phyloP scores from a whole-genome alignment of 495 filamentous ascomycete genomes.

The Pyrenula aspistea region DNA sequence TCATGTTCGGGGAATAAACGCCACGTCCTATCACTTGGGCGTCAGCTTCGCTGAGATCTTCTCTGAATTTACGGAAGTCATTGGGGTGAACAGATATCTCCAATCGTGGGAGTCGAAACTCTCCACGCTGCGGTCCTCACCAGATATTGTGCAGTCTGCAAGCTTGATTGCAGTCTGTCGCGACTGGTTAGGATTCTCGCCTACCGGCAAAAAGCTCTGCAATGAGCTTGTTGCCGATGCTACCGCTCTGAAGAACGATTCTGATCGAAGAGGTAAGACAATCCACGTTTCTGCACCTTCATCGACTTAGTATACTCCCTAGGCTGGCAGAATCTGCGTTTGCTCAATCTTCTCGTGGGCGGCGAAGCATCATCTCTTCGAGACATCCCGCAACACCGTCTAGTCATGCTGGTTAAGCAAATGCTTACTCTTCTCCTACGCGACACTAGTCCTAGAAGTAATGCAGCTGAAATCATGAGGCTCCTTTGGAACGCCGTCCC shows the following conservation, averaged over 20 bases:
- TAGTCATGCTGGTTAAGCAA: constrained; percentile 74
- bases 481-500: neutral
- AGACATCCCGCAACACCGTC: constrained; percentile 60
- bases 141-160: constrained; percentile 27
- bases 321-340: constrained; percentile 40
- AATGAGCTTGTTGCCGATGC: constrained; percentile 50
- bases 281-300: neutral
- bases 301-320: constrained; percentile 10
- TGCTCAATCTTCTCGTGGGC: constrained; percentile 46
- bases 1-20: constrained; percentile 16
- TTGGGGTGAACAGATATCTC: constrained; percentile 4
- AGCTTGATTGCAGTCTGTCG: constrained; percentile 25
- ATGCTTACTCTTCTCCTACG: constrained; percentile 31
- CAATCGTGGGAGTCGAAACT: constrained; percentile 14
- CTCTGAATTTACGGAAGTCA: constrained; percentile 5
- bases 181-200: constrained; percentile 21
- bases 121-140: constrained; percentile 22
- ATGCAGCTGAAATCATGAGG: neutral
- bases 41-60: constrained; percentile 31
- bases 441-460: constrained; percentile 41
- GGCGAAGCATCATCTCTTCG: constrained; percentile 35
- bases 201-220: constrained; percentile 31
- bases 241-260: constrained; percentile 36
- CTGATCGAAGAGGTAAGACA: constrained; percentile 26
- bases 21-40: constrained; percentile 25